Evolutionary conservation across 805 yeast genomes (phyloP).

Genomic region (Monosporozyma siamensis): DNA sequence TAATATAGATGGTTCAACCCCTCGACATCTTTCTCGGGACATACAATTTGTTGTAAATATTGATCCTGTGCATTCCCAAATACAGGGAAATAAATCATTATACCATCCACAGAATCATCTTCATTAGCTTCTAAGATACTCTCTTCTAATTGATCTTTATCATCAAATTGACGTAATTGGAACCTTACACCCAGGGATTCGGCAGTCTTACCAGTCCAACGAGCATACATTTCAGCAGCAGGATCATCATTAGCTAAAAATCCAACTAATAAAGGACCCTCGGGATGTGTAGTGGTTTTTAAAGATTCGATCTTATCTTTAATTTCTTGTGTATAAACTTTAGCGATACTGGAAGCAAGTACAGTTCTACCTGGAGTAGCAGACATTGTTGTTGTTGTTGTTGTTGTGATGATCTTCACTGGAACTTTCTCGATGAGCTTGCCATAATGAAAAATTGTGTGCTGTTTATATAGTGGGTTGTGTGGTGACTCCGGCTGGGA

Average conservation of each 20-base stretch:
- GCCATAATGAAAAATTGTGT: no score
- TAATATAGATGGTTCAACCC: constrained; percentile 86
- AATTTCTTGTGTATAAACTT: constrained; percentile 68
- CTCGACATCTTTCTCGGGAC: constrained; percentile 91
- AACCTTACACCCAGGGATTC: constrained; percentile 78
- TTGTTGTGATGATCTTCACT: no score
- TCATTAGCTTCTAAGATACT: constrained; percentile 73
- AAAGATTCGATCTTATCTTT: constrained; percentile 44
- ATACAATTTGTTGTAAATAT: constrained; percentile 85
- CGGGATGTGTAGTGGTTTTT: constrained; percentile 9
- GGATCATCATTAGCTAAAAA: constrained; percentile 89
- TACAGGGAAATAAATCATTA: constrained; percentile 96
- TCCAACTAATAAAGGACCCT: constrained; percentile 74
- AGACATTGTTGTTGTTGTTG: no score
- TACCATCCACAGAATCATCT: constrained; percentile 73
- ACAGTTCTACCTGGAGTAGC: constrained; percentile 59
- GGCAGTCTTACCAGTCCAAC: constrained; percentile 90
- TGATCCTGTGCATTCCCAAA: constrained; percentile 93
- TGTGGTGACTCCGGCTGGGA: no score
- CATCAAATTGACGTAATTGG: constrained; percentile 58
- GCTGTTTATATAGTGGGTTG: no score
- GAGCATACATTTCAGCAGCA: constrained; percentile 90
- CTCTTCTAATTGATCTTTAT: constrained; percentile 78
- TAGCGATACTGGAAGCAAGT: constrained; percentile 80
- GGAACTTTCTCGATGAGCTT: no score